phyloP scores from a whole-genome alignment of 2,329 filamentous ascomycete species.

The Trichoderma sp. region DNA sequence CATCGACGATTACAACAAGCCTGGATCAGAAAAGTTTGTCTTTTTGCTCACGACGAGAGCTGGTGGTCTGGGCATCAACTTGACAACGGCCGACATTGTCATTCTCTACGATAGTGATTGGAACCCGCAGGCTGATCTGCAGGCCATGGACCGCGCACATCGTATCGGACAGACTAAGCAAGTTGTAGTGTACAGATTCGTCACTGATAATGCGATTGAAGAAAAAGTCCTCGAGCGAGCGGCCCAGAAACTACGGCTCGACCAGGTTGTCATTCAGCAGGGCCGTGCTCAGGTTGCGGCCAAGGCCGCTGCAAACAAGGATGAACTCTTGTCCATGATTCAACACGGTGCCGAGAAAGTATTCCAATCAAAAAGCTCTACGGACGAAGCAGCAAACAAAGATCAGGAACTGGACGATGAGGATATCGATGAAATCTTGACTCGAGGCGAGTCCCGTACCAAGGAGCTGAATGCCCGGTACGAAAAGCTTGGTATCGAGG shows the following conservation, averaged over 20 bases:
- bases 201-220: constrained; percentile 97
- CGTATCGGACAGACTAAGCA: constrained; percentile 99
- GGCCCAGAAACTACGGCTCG: constrained; percentile 92
- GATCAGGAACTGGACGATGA: constrained; percentile 73
- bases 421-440: constrained; percentile 86
- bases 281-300: constrained; percentile 87
- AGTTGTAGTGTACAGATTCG: constrained; percentile 92
- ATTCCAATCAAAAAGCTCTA: constrained; percentile 72
- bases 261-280: constrained; percentile 97
- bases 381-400: constrained; percentile 60
- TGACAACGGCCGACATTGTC: constrained; percentile 94
- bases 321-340: constrained; percentile 96
- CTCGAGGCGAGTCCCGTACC: constrained; percentile 84
- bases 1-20: constrained; percentile 98
- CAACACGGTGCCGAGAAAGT: constrained; percentile 97
- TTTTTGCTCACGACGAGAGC: constrained; percentile 95
- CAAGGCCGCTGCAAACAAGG: constrained; percentile 92
- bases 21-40: constrained; percentile 92
- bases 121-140: constrained; percentile 97
- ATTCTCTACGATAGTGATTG: constrained; percentile 97
- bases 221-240: constrained; percentile 97
- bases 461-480: constrained; percentile 91
- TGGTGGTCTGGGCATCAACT: constrained; percentile 93
- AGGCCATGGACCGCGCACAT: constrained; percentile 98
- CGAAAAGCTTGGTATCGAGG: constrained; percentile 94